Percentiles rank a stretch among this genome's conserved stretches.
Conservation (phyloP, 352 stramenopile genomes). For the Globisporangium cederbergense region DNA sequence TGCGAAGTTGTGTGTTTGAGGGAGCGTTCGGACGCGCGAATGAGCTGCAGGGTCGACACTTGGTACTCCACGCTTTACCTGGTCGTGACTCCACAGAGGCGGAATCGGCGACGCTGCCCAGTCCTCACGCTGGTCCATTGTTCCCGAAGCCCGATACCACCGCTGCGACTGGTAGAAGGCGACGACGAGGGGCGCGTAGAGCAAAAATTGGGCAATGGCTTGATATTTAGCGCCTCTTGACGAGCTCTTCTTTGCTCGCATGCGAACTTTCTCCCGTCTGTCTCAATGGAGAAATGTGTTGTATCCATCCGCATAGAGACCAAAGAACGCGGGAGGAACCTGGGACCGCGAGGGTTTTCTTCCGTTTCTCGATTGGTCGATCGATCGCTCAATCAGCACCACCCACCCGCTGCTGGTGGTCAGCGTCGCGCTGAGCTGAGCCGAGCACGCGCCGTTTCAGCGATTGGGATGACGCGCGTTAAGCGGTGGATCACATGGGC, state of each 20-base stretch:
- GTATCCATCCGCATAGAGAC: too few species aligned
- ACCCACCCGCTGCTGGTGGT: neutral
- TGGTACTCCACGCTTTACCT: neutral
- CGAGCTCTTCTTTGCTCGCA: neutral
- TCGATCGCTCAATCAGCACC: neutral
- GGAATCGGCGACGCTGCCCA: constrained; percentile 8
- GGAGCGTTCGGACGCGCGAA: constrained; percentile 7
- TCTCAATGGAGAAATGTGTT: neutral
- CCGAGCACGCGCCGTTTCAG: neutral
- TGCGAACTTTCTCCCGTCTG: neutral
- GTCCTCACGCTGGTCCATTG: constrained; percentile 1
- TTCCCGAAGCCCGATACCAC: neutral
- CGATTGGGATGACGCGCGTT: neutral
- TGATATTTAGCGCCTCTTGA: neutral
- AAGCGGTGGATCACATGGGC: too few species aligned
- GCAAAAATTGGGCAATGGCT: neutral
- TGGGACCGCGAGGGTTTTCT: neutral
- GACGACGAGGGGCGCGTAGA: neutral
- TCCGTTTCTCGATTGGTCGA: neutral
- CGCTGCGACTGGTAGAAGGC: too few species aligned
- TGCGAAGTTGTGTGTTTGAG: neutral
- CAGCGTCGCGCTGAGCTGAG: neutral
- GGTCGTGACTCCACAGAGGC: neutral
- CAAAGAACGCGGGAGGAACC: neutral
- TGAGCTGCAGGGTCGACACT: constrained; percentile 5